Evolutionary conservation across 2,329 filamentous ascomycete genomes (phyloP), one percentile per base, ranked within the genome.

Genomic region (Penicillium palitans): DNA sequence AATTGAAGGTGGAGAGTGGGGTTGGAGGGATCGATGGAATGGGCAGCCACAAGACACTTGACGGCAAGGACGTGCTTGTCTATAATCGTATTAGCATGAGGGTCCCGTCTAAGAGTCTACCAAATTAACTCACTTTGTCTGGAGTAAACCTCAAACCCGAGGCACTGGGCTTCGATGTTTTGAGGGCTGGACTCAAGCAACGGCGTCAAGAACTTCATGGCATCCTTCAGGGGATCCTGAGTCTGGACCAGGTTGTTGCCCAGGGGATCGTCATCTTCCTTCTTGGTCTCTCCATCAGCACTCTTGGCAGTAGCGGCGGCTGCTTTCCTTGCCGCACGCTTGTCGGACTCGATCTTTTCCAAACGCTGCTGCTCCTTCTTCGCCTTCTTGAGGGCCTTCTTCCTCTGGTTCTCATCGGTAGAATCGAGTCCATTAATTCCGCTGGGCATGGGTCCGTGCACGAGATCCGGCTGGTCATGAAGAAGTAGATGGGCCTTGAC

Each of bases 301-400:
- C 81, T 79, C 60, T 87, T 89, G 27, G 83, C 84, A 41, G 83
- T 84, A 33, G 83, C 81, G 25, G 81, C 81, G 55, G 86, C 83
- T 27, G 84, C 82, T 79, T 92, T 93, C 74, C 96, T 91, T 7
- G 91, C 90, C 64, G 96, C 92, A 63, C 89, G 88, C 80, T 91
- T 90, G 65, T 92, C 91, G 27, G 88, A 88, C 41, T 92, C 90
- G 65, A 90, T 88, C 69, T 90, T 87, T 74, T 93, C 90, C 35
- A 88, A 80, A 66, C 84, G 87, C 63, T 87, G 84, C 25, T 86
- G 86, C 68, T 93, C 91, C 73, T 90, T 95, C 77, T 89, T 91
- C 0, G 91, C 90, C 79, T 96, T 96, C 80, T 96, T 96, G 29
- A 89, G 83, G 0, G 90, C 91, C 80, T 93, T 96, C 80, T 93